Evolutionary conservation across 1,139 yeast species (phyloP).

Genomic region (Wickerhamomyces sp.): DNA sequence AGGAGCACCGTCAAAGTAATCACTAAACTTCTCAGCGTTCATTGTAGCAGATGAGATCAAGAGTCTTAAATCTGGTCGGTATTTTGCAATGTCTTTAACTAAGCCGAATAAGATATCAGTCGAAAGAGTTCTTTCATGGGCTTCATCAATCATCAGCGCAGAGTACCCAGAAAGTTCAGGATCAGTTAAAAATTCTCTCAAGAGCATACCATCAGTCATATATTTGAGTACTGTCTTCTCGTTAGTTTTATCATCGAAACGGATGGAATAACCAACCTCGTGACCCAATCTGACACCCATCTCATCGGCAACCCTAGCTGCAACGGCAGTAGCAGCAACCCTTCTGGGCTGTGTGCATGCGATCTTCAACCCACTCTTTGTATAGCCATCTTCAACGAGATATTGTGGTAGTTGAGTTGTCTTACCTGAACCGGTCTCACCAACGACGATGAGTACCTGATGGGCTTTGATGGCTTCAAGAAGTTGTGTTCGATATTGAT

Average conservation of each 20-base stretch:
- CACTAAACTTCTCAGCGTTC: constrained; percentile 80
- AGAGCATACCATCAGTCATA: constrained; percentile 91
- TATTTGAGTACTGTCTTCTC: constrained; percentile 69
- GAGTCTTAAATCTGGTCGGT: constrained; percentile 64
- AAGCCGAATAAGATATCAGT: constrained; percentile 87
- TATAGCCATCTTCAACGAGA: constrained; percentile 75
- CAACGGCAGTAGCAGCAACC: constrained; percentile 94
- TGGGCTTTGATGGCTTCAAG: constrained; percentile 56
- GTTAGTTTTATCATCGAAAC: constrained; percentile 76
- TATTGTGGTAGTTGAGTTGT: constrained; percentile 95
- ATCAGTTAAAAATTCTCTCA: constrained; percentile 78
- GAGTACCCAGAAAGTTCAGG: constrained; percentile 65
- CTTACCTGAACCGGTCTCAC: constrained; percentile 97
- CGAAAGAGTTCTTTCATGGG: constrained; percentile 91
- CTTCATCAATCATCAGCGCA: constrained; percentile 92
- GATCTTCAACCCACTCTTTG: constrained; percentile 46
- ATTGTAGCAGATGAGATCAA: constrained; percentile 92
- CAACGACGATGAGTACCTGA: constrained; percentile 84
- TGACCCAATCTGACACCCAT: constrained; percentile 66
- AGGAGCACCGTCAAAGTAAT: constrained; percentile 77
- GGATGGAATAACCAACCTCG: constrained; percentile 80
- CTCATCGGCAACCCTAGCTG: constrained; percentile 87
- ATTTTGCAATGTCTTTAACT: constrained; percentile 61
- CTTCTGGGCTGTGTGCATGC: constrained; percentile 97
- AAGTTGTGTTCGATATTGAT: constrained; percentile 53